Percentiles rank a stretch among this genome's conserved stretches.
phyloP scores from a whole-genome alignment of 2,329 filamentous ascomycete species.

The Alternaria conjuncta region DNA sequence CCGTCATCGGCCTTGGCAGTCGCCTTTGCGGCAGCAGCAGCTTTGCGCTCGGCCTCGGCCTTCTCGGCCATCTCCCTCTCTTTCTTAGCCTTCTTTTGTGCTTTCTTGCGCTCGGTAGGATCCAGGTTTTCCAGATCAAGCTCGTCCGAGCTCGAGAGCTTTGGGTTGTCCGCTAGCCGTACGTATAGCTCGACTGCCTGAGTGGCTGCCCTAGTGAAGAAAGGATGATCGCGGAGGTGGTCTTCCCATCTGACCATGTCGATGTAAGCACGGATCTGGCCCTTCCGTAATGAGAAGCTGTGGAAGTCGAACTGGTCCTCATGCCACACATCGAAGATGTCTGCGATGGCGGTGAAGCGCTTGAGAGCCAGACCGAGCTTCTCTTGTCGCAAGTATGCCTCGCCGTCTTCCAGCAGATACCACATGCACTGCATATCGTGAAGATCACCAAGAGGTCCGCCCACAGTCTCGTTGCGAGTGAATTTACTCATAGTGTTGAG shows the following conservation, averaged over 20 bases:
- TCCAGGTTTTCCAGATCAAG: conserved; percentile 61
- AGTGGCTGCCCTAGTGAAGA: conserved; percentile 84
- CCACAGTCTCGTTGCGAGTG: conserved; percentile 86
- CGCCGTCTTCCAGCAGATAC: conserved; percentile 94
- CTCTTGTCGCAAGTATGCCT: conserved; percentile 82
- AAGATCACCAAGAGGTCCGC: conserved; percentile 87
- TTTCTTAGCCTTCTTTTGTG: conserved; percentile 86
- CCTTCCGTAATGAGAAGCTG: conserved; percentile 94
- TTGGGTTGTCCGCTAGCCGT: conserved; percentile 76
- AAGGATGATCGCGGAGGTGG: conserved; percentile 86
- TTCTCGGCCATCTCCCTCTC: conserved; percentile 74
- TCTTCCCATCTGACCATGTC: conserved; percentile 99
- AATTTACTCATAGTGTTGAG: conserved; percentile 91
- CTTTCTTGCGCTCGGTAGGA: conserved; percentile 79
- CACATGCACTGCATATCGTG: conserved; percentile 99
- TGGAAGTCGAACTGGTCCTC: conserved; percentile 99
- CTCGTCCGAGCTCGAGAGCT: conserved; percentile 66
- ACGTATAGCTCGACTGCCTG: conserved; percentile 83
- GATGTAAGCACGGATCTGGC: conserved; percentile 91
- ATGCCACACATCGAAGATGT: conserved; percentile 96
- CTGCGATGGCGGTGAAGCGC: conserved; percentile 84
- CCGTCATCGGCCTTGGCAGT: conserved; percentile 66
- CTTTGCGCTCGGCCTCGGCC: conserved; percentile 78
- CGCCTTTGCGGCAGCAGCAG: conserved; percentile 70
- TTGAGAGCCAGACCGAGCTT: conserved; percentile 88